Evolutionary conservation across 2,329 filamentous ascomycete genomes (phyloP).

Genomic region (Ophiostoma ulmi): DNA sequence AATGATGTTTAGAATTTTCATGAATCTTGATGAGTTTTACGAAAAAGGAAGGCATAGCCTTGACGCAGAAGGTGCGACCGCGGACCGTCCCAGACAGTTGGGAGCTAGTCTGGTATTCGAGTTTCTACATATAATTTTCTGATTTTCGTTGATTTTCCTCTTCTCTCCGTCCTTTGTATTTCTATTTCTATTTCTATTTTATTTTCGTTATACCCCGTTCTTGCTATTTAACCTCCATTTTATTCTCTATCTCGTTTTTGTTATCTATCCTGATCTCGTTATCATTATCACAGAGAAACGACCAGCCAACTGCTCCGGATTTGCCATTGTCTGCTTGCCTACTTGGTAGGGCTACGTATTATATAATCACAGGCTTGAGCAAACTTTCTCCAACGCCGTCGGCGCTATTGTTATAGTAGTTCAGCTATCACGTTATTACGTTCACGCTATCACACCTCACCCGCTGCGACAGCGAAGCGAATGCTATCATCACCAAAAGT

Average conservation of each 20-base stretch:
- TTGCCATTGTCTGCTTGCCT: neutral
- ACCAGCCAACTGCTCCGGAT: neutral
- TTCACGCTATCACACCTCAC: no score
- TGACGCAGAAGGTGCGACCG: neutral
- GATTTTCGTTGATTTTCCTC: neutral
- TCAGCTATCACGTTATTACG: neutral
- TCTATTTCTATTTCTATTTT: neutral
- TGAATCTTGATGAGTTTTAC: neutral
- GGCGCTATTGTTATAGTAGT: neutral
- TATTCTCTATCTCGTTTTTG: slow-evolving; percentile 3
- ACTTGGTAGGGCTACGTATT: neutral
- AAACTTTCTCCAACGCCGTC: neutral
- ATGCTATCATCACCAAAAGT: neutral
- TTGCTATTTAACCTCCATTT: slow-evolving; percentile 1
- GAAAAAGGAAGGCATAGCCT: slow-evolving; percentile 8
- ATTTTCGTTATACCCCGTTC: slow-evolving; percentile 1
- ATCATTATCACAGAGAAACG: slow-evolving; percentile 2
- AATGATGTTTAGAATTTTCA: neutral
- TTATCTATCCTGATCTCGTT: slow-evolving; percentile 9
- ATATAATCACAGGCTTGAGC: neutral
- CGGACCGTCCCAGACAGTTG: slow-evolving; percentile 7
- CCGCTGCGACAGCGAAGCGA: no score
- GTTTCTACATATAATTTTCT: neutral
- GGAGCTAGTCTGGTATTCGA: neutral
- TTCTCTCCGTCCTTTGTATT: neutral